Percentiles rank a stretch among this genome's conserved stretches.
These are phyloP conservation scores for Paraleonurus japonicus DNA, from an alignment of 257 asterid species.

Conservation along the genomic window DNA sequence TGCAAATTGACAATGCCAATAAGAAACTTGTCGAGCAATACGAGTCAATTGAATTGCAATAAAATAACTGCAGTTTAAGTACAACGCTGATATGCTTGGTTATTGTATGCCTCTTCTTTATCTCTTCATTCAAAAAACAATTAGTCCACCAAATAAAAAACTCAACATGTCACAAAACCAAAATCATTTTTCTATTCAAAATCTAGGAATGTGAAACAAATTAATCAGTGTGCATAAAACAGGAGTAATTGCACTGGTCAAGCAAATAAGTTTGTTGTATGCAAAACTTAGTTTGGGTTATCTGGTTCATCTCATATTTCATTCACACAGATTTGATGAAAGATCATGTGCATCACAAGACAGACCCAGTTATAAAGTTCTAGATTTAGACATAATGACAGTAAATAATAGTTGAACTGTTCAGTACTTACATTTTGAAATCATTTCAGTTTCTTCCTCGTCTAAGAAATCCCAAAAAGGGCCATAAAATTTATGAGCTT, in stretches of 20 bases:
- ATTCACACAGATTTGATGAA: neutral
- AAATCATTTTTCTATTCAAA: neutral
- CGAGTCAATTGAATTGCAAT: neutral
- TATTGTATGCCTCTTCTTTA: neutral
- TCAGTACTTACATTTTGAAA: constrained; percentile 24
- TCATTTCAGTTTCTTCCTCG: constrained; percentile 34
- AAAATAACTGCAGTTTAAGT: neutral
- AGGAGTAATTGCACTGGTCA: neutral
- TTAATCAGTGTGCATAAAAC: neutral
- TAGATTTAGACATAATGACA: neutral
- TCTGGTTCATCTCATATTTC: constrained; percentile 3
- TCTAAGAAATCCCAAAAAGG: constrained; percentile 36
- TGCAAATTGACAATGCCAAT: constrained; percentile 1
- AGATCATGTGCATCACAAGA: neutral
- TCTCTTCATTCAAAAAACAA: neutral
- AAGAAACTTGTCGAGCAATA: neutral
- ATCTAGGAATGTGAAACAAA: neutral
- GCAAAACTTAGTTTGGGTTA: constrained; percentile 14
- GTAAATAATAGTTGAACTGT: neutral
- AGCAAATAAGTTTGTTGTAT: neutral
- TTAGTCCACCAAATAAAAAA: neutral
- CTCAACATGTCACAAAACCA: neutral
- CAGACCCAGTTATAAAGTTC: neutral
- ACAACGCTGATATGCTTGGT: neutral
- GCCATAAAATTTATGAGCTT: constrained; percentile 49